phyloP scores from a whole-genome alignment of 257 asterid genomes.

The Buddleja alternifolia region DNA sequence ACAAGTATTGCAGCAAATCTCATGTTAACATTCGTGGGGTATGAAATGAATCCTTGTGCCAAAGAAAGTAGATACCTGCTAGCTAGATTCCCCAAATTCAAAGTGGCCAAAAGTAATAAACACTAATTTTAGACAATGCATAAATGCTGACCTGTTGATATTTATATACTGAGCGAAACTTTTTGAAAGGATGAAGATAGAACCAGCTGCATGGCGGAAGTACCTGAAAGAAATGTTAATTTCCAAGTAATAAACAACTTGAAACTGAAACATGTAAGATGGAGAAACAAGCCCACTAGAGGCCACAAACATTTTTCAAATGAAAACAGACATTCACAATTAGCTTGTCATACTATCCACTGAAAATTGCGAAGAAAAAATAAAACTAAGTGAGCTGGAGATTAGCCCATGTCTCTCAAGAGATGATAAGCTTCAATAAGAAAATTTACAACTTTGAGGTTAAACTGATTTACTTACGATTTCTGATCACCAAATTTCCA shows the following conservation, averaged over 20 bases:
- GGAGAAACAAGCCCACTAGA: conserved; percentile 12
- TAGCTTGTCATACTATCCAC: neutral
- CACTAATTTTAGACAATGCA: conserved; percentile 10
- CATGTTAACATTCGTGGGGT: neutral
- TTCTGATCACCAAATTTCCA: conserved; percentile 98
- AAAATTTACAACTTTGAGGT: conserved; percentile 1
- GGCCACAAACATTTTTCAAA: conserved; percentile 14
- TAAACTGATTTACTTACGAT: conserved; percentile 57
- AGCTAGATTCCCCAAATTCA: neutral
- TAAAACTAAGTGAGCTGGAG: neutral
- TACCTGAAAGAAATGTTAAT: conserved; percentile 56
- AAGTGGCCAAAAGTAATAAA: conserved; percentile 4
- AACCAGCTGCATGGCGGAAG: conserved; percentile 88
- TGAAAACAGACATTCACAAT: neutral
- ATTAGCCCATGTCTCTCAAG: neutral
- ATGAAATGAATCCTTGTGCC: neutral
- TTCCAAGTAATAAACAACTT: conserved; percentile 26
- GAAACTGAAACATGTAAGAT: neutral
- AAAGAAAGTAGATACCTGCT: neutral
- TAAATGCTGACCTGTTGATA: conserved; percentile 76
- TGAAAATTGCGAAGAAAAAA: neutral
- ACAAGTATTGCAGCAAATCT: neutral
- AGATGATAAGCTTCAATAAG: neutral
- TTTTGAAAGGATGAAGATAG: conserved; percentile 66
- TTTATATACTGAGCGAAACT: conserved; percentile 73